Base-by-base conservation (phyloP, 2,329 filamentous ascomycete genomes). In the Hymenoscyphus salicellus region DNA sequence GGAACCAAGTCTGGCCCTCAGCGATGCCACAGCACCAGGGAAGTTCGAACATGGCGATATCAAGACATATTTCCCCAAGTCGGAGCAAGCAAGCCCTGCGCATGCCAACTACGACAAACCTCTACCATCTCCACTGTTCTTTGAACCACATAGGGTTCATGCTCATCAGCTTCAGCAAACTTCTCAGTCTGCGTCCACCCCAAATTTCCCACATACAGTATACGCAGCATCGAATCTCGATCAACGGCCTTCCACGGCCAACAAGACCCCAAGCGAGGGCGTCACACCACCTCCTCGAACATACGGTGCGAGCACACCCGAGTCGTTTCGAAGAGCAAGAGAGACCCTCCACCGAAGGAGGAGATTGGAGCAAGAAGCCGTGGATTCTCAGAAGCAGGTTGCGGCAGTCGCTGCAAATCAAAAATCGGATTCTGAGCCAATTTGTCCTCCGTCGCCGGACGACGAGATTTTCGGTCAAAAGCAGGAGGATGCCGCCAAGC, bases 1-100 rank as follows among this genome's bases (percentile, higher is more conserved):
- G 2, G 83, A 83, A 49, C 81, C 90, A 0, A 86, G 85, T 68
- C 81, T 92, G 2, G 85, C 84, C 3, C 71, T 92, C 30, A 90
- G 83, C 73, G 85, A 82, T 3, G 82, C 86, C 1, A 78, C 83
- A 26, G 89, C 84, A 1, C 82, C 87, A 3, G 90, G 89, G 64
- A 86, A 63, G 10, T 70, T 74, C 32, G 69, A 73, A 33, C 69
- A 70, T 55, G 58, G 66, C 8, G 55, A 64, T 4, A 32, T 64
- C 6, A 52, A 52, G 20, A 52, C 46, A 52, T 43, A 67, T 20
- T 65, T 70, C 6, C 69, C 68, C 28, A 59, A 66, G 30, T 73
- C 70, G 20, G 55, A 66, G n/a, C 65, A 72, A n/a, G 61, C 67
- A 28, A 72, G 70, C 55, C 68, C 72, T 23, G 69, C 65, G 5